A percentile compares a stretch with the other conserved stretches of the same genome.
Evolutionary conservation across 2,329 filamentous ascomycete species (phyloP).

Genomic region (Colletotrichum tanaceti): DNA sequence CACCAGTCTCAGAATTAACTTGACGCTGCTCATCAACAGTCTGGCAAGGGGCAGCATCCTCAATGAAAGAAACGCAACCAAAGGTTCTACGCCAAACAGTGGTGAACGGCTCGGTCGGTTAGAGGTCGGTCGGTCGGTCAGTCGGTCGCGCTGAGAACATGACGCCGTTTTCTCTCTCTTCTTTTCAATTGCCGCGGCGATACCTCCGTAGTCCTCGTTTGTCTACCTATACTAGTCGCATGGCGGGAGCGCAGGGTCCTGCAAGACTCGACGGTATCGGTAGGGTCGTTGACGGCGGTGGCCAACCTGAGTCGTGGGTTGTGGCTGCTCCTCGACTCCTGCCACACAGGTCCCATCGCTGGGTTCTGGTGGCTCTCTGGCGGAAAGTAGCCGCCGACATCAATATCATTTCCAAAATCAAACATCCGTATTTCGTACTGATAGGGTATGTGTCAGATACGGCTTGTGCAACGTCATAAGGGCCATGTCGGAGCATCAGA

Average conservation of each 20-base stretch:
- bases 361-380: slow-evolving; percentile 6
- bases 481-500: slow-evolving; percentile 26
- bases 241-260: slow-evolving; percentile 13
- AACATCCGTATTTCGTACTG: no score
- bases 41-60: slow-evolving; percentile 3
- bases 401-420: slow-evolving; percentile 18
- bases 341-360: slow-evolving; percentile 18
- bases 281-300: not conserved
- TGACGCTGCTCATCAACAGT: not conserved
- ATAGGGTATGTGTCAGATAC: not conserved
- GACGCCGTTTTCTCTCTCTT: not conserved
- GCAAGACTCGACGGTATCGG: not conserved
- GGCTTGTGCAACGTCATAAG: slow-evolving; percentile 32
- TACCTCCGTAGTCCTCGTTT: not conserved
- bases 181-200: not conserved
- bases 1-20: not conserved
- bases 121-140: not conserved
- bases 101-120: not conserved
- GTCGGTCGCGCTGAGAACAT: not conserved
- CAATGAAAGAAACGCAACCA: not conserved
- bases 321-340: slow-evolving; percentile 22
- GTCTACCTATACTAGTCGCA: not conserved
- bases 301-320: slow-evolving; percentile 29
- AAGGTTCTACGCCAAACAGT: slow-evolving; percentile 5
- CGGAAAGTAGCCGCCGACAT: slow-evolving; percentile 37